Base-by-base conservation (phyloP, 2,329 filamentous ascomycete genomes). In the Aspergillus bombycis region DNA sequence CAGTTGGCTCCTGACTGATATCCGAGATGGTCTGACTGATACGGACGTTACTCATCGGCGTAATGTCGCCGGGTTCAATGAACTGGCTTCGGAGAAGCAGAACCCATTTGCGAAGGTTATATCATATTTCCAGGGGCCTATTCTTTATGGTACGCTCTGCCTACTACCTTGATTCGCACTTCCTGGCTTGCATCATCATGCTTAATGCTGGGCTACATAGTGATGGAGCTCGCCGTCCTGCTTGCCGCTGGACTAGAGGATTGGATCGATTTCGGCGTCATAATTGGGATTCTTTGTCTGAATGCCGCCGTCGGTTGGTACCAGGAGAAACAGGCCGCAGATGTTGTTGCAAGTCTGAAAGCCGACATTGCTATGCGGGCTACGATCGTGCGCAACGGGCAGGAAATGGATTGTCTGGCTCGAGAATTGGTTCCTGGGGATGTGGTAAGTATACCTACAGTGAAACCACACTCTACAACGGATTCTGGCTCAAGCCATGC, bases 301-400 rank as follows among this genome's bases (percentile, higher is more conserved):
- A 93, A 93, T 79, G 90, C 90, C 64, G 80, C 88, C 67, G 90
- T 92, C 74, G 90, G 90, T 79, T 92, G 90, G 87, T 92, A 92
- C 76, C 90, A 92, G 76, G 90, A 93, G 79, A 93, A 92, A 80
- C 89, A 92, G 78, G 90, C 90, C 69, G 90, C 89, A 64, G 90
- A 93, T 79, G 89, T 92, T 67, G 89, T 92, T 71, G 89, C 90
- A 30, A 88, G 85, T 70, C 82, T 93, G 61, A 92, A 92, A 80
- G 90, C 90, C 77, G 90, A 93, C 72, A 93, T 93, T 73, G 90
- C 90, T 69, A 88, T 92, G 86, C 88, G 88, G 77, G 87, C 89
- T 8, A 84, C 81, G 61, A 88, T 90, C 67, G 80, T 92, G 68
- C 89, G 90, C 70, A 84, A 91, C 71, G 88, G 89, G 57, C 78